phyloP scores from a whole-genome alignment of 225 moss, liverwort and hornwort species.

The Pseudoscleropodium purum region DNA sequence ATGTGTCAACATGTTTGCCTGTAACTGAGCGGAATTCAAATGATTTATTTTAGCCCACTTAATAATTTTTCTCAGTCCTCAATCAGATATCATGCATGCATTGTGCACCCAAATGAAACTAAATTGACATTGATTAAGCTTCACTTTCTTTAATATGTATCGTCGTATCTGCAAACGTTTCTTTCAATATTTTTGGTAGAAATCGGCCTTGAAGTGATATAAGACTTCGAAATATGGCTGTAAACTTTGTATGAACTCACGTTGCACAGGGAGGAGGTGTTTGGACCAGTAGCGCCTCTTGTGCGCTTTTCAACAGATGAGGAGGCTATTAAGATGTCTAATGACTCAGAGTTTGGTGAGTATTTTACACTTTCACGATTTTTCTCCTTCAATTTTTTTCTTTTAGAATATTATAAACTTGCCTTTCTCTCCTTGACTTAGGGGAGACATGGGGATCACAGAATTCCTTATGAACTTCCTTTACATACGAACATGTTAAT shows the following conservation, averaged over 20 bases:
- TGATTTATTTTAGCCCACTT: background rate
- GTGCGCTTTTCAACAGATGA: constrained; percentile 77
- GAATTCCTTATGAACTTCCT: background rate
- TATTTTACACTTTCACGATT: background rate
- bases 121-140: background rate
- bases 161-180: background rate
- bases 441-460: background rate
- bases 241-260: background rate
- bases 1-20: background rate
- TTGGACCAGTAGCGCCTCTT: constrained; percentile 94
- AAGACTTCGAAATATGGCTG: background rate
- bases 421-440: background rate
- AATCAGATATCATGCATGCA: background rate
- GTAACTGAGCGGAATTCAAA: background rate
- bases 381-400: background rate
- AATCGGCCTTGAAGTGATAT: background rate
- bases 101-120: background rate
- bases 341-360: constrained; percentile 80
- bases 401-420: background rate
- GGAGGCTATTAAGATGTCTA: constrained; percentile 74
- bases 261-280: constrained; percentile 73
- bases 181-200: background rate
- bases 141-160: background rate
- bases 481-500: background rate
- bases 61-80: background rate